A percentile compares a stretch with the other conserved stretches of the same genome.
phyloP scores from a whole-genome alignment of 1,284 basidiomycete species.

The Ceratobasidium sp. region DNA sequence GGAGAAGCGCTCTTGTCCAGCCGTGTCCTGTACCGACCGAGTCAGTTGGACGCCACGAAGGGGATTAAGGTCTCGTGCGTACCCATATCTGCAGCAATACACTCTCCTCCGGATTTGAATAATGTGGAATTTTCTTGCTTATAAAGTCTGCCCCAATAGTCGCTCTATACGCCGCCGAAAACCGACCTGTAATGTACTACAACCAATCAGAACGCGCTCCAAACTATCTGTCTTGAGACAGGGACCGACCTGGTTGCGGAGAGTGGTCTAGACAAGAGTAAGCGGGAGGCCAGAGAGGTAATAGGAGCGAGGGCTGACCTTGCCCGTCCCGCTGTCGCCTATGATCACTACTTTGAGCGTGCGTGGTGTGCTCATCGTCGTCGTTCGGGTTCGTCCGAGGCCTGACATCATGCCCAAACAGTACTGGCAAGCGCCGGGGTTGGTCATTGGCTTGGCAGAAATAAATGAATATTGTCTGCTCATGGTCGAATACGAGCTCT shows the following conservation, averaged over 20 bases:
- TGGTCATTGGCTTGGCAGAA: too few relatives aligned
- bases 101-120: conserved; percentile 62
- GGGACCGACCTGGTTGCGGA: conserved; percentile 43
- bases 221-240: not conserved
- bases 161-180: conserved; percentile 77
- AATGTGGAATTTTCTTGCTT: conserved; percentile 72
- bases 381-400: not conserved
- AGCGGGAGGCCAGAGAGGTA: conserved; percentile 1
- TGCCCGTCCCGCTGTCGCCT: conserved; percentile 79
- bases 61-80: conserved; percentile 49
- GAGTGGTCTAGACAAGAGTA: conserved; percentile 45
- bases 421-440: too few relatives aligned
- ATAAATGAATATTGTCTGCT: too few relatives aligned
- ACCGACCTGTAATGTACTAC: conserved; percentile 78
- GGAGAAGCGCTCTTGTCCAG: conserved; percentile 86
- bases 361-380: conserved; percentile 49
- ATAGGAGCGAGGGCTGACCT: conserved; percentile 60
- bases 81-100: conserved; percentile 85
- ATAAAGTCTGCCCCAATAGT: conserved; percentile 89
- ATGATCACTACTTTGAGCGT: conserved; percentile 81
- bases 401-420: conserved; percentile 1
- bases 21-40: conserved; percentile 66
- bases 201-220: conserved; percentile 1
- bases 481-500: too few relatives aligned
- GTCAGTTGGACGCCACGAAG: conserved; percentile 28